phyloP scores from a whole-genome alignment of 1,284 basidiomycete genomes.

The Cryptococcus sp. region DNA sequence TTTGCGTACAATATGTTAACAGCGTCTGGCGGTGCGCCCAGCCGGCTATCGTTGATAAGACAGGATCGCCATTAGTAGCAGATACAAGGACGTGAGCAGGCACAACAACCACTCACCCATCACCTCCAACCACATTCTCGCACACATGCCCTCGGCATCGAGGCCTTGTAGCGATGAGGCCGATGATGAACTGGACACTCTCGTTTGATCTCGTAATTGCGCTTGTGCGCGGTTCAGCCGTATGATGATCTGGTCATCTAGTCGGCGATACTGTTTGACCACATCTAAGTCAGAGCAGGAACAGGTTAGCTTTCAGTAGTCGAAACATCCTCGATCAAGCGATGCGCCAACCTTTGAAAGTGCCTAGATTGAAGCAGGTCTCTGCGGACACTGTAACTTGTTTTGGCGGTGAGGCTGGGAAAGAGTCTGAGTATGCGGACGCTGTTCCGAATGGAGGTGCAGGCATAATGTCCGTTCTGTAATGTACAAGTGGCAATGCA shows the following conservation, averaged over 20 bases:
- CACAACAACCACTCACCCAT: constrained; percentile 61
- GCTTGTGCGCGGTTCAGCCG: constrained; percentile 79
- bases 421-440: constrained; percentile 52
- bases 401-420: constrained; percentile 46
- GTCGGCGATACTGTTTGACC: constrained; percentile 76
- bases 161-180: constrained; percentile 45
- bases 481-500: neutral
- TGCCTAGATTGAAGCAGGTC: constrained; percentile 72
- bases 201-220: constrained; percentile 65
- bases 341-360: constrained; percentile 71
- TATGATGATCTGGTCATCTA: constrained; percentile 81
- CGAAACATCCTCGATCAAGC: neutral
- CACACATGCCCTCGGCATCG: constrained; percentile 64
- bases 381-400: constrained; percentile 47
- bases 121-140: constrained; percentile 76
- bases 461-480: constrained; percentile 20
- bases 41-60: constrained; percentile 61
- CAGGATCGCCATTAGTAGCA: neutral
- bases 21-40: constrained; percentile 79
- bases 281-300: constrained; percentile 61
- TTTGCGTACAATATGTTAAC: constrained; percentile 73
- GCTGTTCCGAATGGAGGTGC: constrained; percentile 48
- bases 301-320: neutral
- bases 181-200: constrained; percentile 54
- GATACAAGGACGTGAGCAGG: constrained; percentile 1